Evolutionary conservation across 2,329 filamentous ascomycete genomes (phyloP), one percentile per base, ranked within the genome.

Genomic region (Fusarium mundagurra): DNA sequence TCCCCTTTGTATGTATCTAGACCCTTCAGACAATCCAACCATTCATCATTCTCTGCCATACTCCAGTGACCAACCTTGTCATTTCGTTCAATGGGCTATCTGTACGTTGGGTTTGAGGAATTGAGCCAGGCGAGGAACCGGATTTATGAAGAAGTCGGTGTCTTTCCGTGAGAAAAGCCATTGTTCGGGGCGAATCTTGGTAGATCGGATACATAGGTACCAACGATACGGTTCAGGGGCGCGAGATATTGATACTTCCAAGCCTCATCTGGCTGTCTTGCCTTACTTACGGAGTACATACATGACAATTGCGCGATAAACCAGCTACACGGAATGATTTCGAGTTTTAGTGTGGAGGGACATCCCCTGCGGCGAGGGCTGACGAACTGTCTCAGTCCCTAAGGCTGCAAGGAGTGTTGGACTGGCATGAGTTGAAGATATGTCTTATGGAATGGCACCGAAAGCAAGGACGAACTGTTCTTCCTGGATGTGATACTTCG

Each of bases 401-500:
- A 31, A n/a, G 34, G 34, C 64, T 70, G 69, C 29, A 73, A 60
- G 64, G 54, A 73, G 44, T 18, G 41, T 51, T 24, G 44, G 43
- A 27, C 24, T 51, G 36, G 69, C 31, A 62, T 71, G 61, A 13
- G 44, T 47, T 57, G 55, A 67, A 57, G 58, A 60, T 60, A 48
- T 36, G n/a, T 22, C n/a, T 16, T 16, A 36, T 48, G 43, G 18
- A 47, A 31, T 51, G 47, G 34, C 24, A 44, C 29, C 36, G 51
- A 50, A 38, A 58, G 34, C 33, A 33, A 58, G 29, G 38, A 43
- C 44, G 51, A 55, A 34, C 36, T 60, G 31, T 54, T 41, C 31
- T 66, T 73, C 31, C 45, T 55, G 69, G 61, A 66, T 66, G 69
- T 73, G 69, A 76, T 57, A 45, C 43, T 70, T 48, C 39, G 50